These are phyloP conservation scores for Fraxinus pennsylvanica DNA, from an alignment of 257 asterid species.

Conservation along the genomic window DNA sequence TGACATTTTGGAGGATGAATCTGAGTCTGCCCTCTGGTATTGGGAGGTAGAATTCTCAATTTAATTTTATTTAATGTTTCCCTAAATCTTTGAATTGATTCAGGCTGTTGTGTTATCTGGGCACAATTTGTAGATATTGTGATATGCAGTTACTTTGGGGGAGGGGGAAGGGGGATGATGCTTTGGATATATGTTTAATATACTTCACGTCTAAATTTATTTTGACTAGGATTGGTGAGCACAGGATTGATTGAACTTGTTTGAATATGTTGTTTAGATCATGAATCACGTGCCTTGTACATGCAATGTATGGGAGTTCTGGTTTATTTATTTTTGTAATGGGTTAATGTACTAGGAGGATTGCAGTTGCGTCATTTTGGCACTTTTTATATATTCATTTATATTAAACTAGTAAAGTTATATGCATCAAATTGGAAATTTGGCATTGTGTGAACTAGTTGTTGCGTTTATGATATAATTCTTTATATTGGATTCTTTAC, in stretches of 20 bases:
- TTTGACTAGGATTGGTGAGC: background rate
- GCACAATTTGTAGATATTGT: background rate
- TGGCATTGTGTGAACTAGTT: background rate
- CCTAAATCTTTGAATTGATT: background rate
- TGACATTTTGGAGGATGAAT: slow-evolving; percentile 84
- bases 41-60: slow-evolving; percentile 73
- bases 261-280: background rate
- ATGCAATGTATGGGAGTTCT: background rate
- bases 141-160: background rate
- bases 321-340: background rate
- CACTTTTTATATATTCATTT: background rate
- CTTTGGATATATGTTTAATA: background rate
- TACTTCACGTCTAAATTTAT: background rate
- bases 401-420: background rate
- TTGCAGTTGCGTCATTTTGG: background rate
- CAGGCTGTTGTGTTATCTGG: background rate
- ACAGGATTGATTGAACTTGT: background rate
- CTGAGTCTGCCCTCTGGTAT: slow-evolving; percentile 75
- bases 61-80: background rate
- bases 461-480: background rate
- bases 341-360: background rate
- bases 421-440: background rate
- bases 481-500: background rate
- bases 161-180: background rate
- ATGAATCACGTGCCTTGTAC: background rate